Evolutionary conservation across 306 rosid genomes (phyloP).

Genomic region (Geum urbanum): DNA sequence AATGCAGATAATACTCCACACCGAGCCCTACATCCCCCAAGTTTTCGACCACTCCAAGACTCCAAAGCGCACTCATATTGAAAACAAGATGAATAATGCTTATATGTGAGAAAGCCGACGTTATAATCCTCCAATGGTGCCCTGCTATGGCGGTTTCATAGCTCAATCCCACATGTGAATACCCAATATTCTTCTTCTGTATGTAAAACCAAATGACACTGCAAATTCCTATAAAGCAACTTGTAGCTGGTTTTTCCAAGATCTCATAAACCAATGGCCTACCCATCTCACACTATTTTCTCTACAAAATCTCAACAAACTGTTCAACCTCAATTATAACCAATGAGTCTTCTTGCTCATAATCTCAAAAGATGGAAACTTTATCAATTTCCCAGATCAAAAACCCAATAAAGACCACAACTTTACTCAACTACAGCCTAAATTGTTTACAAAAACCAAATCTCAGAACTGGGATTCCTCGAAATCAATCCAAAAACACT

Average conservation of each 20-base stretch:
- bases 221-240: constrained; percentile 78
- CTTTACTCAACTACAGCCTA: constrained; percentile 2
- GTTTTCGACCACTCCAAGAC: constrained; percentile 82
- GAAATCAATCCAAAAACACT: not conserved
- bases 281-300: constrained; percentile 52
- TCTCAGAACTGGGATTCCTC: not conserved
- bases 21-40: constrained; percentile 75
- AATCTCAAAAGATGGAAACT: constrained; percentile 8
- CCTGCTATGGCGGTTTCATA: constrained; percentile 88
- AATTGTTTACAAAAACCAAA: not conserved
- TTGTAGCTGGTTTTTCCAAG: constrained; percentile 86
- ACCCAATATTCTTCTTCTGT: constrained; percentile 87
- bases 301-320: not conserved
- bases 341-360: no score
- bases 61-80: constrained; percentile 98
- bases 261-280: constrained; percentile 89
- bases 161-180: constrained; percentile 91
- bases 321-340: constrained; percentile 9
- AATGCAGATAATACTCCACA: constrained; percentile 80
- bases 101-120: constrained; percentile 85
- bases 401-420: constrained; percentile 1
- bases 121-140: constrained; percentile 90
- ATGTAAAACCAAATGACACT: constrained; percentile 84
- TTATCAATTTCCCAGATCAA: constrained; percentile 19
- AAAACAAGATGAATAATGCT: constrained; percentile 92